phyloP scores from a whole-genome alignment of 208 protist species.

The Leishmania tarentolae region DNA sequence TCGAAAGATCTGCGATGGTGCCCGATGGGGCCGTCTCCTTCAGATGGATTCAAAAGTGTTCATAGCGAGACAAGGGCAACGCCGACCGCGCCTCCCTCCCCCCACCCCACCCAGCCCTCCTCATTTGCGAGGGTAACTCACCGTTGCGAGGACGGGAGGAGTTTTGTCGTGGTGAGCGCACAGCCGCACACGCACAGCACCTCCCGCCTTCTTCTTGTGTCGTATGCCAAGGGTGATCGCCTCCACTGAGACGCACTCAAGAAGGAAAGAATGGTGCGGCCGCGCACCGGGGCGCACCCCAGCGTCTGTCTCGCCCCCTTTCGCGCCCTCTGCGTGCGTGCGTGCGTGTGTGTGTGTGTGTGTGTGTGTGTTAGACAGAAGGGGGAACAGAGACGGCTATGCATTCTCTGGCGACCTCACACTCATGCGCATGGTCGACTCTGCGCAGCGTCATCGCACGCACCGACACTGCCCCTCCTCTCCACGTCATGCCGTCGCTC shows the following conservation, averaged over 20 bases:
- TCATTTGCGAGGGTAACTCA: not conserved
- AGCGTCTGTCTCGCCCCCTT: not conserved
- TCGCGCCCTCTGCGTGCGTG: not conserved
- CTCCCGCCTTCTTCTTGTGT: not conserved
- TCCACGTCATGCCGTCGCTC: not conserved
- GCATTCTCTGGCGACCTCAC: not conserved
- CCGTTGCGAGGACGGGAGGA: not conserved
- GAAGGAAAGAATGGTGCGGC: not conserved
- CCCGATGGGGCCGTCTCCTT: not conserved
- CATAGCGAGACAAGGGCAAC: not conserved
- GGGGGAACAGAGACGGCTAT: not conserved
- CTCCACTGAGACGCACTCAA: too few relatives aligned
- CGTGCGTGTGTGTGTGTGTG: too few relatives aligned
- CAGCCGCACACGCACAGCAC: not conserved
- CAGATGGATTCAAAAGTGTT: not conserved
- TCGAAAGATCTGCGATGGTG: not conserved
- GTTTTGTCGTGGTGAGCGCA: not conserved
- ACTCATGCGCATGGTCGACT: not conserved
- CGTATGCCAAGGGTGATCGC: not conserved
- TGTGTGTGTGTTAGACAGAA: too few relatives aligned
- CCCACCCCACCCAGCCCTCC: not conserved
- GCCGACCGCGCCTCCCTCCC: not conserved
- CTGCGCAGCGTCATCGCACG: not conserved
- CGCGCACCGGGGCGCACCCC: not conserved
- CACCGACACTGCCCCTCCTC: not conserved